Evolutionary conservation across 176 grass and related monocot genomes (phyloP).

Genomic region (Oryza australiensis): DNA sequence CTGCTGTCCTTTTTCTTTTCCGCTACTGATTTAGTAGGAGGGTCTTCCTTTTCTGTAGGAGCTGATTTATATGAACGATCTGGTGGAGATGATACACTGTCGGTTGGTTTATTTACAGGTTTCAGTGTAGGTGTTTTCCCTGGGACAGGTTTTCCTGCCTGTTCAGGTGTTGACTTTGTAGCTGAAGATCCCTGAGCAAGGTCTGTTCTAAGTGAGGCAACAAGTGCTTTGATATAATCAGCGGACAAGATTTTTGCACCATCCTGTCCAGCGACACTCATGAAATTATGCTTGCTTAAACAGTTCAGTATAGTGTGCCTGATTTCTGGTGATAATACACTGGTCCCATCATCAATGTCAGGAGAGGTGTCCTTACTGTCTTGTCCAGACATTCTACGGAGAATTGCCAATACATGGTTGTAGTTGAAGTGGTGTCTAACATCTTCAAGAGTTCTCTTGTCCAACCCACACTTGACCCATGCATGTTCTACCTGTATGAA

Average conservation of each 20-base stretch:
- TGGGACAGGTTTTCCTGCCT: constrained; percentile 19
- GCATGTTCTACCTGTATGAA: constrained; percentile 57
- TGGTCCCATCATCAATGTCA: constrained; percentile 19
- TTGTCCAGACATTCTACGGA: constrained; percentile 30
- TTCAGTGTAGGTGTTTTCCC: constrained; percentile 11
- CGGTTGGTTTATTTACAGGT: constrained; percentile 18
- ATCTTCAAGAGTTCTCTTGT: constrained; percentile 46
- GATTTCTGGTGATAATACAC: constrained; percentile 44
- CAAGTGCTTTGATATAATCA: constrained; percentile 47
- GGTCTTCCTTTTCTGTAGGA: constrained; percentile 24
- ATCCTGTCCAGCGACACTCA: constrained; percentile 4
- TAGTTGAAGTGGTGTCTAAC: constrained; percentile 49
- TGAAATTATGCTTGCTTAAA: constrained; percentile 54
- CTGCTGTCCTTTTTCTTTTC: constrained; percentile 23
- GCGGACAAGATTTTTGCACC: constrained; percentile 20
- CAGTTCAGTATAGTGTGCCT: constrained; percentile 40
- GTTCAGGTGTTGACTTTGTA: not conserved
- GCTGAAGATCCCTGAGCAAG: constrained; percentile 35
- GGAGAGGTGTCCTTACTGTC: constrained; percentile 18
- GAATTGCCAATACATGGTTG: constrained; percentile 43
- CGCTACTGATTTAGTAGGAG: constrained; percentile 7
- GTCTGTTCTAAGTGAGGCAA: constrained; percentile 43
- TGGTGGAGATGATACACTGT: constrained; percentile 11
- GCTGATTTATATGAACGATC: constrained; percentile 17
- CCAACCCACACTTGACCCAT: constrained; percentile 53